Percentiles rank a stretch among this genome's conserved stretches.
Conservation (phyloP, 2,329 filamentous ascomycete species). For the Thelonectria discophora region DNA sequence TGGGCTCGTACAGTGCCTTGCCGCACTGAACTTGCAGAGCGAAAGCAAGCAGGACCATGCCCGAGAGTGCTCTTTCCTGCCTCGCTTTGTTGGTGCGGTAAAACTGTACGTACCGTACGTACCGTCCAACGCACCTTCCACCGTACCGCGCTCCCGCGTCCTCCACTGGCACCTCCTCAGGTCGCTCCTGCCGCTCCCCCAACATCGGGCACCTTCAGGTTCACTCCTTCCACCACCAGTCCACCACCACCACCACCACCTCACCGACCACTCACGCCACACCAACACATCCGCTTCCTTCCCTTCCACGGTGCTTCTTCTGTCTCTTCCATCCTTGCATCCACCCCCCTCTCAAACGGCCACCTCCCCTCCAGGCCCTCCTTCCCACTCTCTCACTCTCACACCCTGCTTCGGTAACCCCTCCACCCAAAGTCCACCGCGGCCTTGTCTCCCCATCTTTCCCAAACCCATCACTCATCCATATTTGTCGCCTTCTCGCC, state of each 20-base stretch:
- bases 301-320: not conserved
- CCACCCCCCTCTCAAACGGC: not conserved
- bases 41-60: not conserved
- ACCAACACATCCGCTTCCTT: slow-evolving; percentile 13
- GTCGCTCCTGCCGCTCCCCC: no score
- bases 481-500: slow-evolving; percentile 23
- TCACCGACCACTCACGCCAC: slow-evolving; percentile 2
- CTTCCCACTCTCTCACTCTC: not conserved
- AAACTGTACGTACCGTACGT: slow-evolving; percentile 11
- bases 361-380: not conserved
- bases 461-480: slow-evolving; percentile 33
- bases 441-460: slow-evolving; percentile 36
- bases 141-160: slow-evolving; percentile 11
- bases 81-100: not conserved
- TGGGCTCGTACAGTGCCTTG: slow-evolving; percentile 4
- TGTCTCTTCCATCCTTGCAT: not conserved
- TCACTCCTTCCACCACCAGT: slow-evolving; percentile 23
- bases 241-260: slow-evolving; percentile 20
- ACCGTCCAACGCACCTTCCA: slow-evolving; percentile 6
- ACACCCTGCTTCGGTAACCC: slow-evolving; percentile 8
- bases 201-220: no score
- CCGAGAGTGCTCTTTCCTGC: not conserved
- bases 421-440: slow-evolving; percentile 2
- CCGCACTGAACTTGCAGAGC: slow-evolving; percentile 13
- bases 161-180: no score